Evolutionary conservation across 371 early-diverging fungal species (phyloP), one percentile per base, ranked within the genome.

Genomic region (Mortierella sp.): DNA sequence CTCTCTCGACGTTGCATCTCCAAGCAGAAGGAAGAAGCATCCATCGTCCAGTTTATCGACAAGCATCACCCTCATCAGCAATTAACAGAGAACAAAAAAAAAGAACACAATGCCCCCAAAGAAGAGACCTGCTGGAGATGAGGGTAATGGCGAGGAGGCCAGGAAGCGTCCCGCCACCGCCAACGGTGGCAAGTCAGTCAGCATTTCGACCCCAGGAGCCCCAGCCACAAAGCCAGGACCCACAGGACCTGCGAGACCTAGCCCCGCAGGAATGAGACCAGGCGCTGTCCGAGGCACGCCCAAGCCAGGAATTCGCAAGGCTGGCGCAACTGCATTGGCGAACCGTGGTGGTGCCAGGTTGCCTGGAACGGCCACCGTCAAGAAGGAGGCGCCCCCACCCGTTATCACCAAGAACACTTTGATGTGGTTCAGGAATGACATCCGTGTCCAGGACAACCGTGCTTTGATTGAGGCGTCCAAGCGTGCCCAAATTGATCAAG

Each of bases 401-500:
- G 65, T 82, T 52, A 21, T 80, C 52, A 76, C 80, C 34, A 86
- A 82, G 71, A 91, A 91, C 50, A 79, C 82, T 1, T 38, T 90
- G n/a, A 87, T 91, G 78, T 92, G 93, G 93, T 92, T 92, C 81
- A 87, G 92, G 31, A 88, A 84, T 16, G 93, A 90, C 78, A 84
- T 92, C 55, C 87, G 93, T 28, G 48, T 91, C 10, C 77, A 87
- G 31, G 92, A 92, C 76, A 91, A 92, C 73, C 81, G 80, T 21
- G 91, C 92, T 4, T 63, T 92, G 16, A 48, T 74, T 42, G 79
- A 76, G 9, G 90, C 91, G 1, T 74, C 86, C 5, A 34, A 50
- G 47, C 47, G 77, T 14, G 84, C 84, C 2, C 76, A 74, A 21
- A 38, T 75, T 14, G 80, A 68, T 42, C 68, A 38, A 1, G 68